Conservation (phyloP, 257 asterid genomes). For the Cynanchum wilfordii region DNA sequence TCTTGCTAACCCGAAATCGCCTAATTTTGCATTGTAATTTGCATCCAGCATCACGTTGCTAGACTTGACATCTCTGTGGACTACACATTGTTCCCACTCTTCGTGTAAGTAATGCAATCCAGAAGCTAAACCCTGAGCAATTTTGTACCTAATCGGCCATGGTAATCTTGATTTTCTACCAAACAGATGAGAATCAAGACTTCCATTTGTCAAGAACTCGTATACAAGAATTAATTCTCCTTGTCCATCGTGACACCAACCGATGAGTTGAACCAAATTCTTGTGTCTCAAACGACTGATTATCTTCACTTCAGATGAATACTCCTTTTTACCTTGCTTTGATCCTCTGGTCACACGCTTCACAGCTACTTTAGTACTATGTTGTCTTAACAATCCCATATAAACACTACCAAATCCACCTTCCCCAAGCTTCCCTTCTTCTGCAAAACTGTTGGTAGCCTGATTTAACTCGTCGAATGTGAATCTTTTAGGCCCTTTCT, state of each 20-base stretch:
- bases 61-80: slow-evolving; percentile 1
- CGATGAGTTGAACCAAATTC: slow-evolving; percentile 2
- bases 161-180: not conserved
- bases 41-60: slow-evolving; percentile 4
- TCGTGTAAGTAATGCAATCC: not conserved
- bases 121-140: slow-evolving; percentile 1
- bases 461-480: not conserved
- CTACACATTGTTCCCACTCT: slow-evolving; percentile 8
- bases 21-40: not conserved
- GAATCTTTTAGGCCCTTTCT: slow-evolving; percentile 2
- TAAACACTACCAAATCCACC: slow-evolving; percentile 4
- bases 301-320: slow-evolving; percentile 1
- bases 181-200: not conserved
- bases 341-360: slow-evolving; percentile 4
- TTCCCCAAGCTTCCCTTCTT: slow-evolving; percentile 2
- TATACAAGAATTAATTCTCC: not conserved
- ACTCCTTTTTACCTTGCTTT: not conserved
- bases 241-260: not conserved
- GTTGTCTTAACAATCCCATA: not conserved
- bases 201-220: slow-evolving; percentile 3
- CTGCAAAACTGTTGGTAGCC: not conserved
- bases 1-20: slow-evolving; percentile 3
- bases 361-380: not conserved
- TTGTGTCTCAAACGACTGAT: slow-evolving; percentile 3
- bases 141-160: not conserved